Base-by-base conservation (phyloP, 495 filamentous ascomycete genomes). In the Penicillium paxilli region DNA sequence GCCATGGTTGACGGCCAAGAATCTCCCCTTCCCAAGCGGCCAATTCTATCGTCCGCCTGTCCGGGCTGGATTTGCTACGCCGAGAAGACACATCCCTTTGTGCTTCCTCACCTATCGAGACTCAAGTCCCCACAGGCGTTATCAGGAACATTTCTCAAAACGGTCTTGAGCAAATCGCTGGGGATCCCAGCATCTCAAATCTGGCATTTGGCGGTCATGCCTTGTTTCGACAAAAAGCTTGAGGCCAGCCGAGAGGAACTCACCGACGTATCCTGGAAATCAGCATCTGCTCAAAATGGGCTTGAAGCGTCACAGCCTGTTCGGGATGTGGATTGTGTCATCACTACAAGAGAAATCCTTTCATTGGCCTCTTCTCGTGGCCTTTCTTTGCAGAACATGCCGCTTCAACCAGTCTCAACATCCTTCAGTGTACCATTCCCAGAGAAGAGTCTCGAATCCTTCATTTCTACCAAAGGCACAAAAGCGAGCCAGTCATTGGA, bases 31-130 rank as follows among this genome's bases (percentile, higher is more conserved):
- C 81, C 84, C 1, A 81, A 83, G 44, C 83, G 80, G 35, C 95
- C 92, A 0, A 87, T 97, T 49, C 74, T 98, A 12, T 89, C 93
- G 9, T 93, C 91, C 9, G 90, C 91, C 10, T 98, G 94, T 66
- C 94, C 94, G 0, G 94, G 94, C 24, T 98, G 96, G 91, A 93
- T 98, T 26, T 98, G 94, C 72, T 98, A 98, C 67, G 92, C 93
- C 44, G 94, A 98, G 62, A 97, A 98, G 72, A 96, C 91, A 25
- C 93, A 98, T 65, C 91, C 94, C 0, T 86, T 95, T 60, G 83
- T 97, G 37, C 80, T 98, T 38, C 92, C 92, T 6, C 91, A 98
- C 67, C 79, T 98, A 24, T 97, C 92, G 33, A 83, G 83, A 12
- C 77, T 98, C 26, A 98, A 98, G 69, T 96, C 91, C 0, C 94